A percentile compares a stretch with the other conserved stretches of the same genome.
These are phyloP conservation scores for Neurospora africana DNA, from an alignment of 495 filamentous ascomycete species.

Conservation along the genomic window DNA sequence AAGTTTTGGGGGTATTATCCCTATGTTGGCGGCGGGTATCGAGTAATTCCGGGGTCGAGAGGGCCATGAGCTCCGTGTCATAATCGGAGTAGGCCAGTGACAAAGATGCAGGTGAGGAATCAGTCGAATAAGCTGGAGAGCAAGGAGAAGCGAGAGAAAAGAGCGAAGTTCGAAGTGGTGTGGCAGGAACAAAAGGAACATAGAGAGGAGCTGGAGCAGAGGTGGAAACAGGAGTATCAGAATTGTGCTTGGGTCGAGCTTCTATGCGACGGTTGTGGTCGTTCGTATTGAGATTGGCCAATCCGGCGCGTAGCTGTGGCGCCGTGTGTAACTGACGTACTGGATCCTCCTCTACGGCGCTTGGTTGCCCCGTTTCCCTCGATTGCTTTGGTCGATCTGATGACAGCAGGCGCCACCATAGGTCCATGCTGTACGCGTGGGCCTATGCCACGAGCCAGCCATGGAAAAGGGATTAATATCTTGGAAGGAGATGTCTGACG, in stretches of 20 bases:
- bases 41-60: constrained; percentile 1
- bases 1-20: not conserved
- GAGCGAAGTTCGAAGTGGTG: not conserved
- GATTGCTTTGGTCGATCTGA: not conserved
- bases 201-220: not conserved
- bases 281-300: not conserved
- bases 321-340: not conserved
- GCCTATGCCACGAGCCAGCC: not conserved
- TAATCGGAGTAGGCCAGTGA: not conserved
- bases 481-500: not conserved
- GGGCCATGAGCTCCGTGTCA: not conserved
- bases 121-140: not conserved
- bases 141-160: not conserved
- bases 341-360: not conserved
- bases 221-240: not conserved
- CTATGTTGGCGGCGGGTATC: not conserved
- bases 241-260: not conserved
- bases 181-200: not conserved
- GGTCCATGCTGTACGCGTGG: not conserved
- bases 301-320: not conserved
- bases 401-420: not conserved
- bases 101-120: not conserved
- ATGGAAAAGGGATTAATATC: not conserved
- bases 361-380: not conserved
- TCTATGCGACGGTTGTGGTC: not conserved